Conservation (phyloP, 306 rosid species). For the Myrica gale region DNA sequence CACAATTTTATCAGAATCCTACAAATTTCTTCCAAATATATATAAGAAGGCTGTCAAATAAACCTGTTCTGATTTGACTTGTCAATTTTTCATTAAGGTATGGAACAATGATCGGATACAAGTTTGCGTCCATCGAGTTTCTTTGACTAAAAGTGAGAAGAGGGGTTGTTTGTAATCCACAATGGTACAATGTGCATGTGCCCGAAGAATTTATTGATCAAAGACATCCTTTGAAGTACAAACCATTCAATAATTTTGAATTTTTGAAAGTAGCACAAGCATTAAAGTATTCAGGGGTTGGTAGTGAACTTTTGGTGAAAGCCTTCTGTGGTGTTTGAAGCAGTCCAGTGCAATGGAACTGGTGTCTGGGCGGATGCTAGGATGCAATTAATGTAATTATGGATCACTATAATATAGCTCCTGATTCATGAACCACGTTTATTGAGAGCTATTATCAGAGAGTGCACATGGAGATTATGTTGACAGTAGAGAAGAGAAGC, state of each 20-base stretch:
- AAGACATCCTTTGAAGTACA: constrained; percentile 17
- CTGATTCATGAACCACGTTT: too few species aligned
- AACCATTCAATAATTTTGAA: not conserved
- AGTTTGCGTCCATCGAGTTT: constrained; percentile 17
- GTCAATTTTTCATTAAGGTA: not conserved
- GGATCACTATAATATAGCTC: not conserved
- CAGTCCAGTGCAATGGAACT: too few species aligned
- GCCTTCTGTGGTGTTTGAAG: constrained; percentile 3
- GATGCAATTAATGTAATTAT: too few species aligned
- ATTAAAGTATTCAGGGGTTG: too few species aligned
- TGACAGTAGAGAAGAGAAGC: not conserved
- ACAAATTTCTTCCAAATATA: too few species aligned
- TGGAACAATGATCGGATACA: constrained; percentile 21
- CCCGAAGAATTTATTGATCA: constrained; percentile 15
- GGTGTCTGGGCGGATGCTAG: too few species aligned
- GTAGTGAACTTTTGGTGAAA: not conserved
- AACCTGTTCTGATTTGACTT: too few species aligned
- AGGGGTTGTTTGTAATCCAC: constrained; percentile 11
- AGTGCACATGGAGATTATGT: not conserved
- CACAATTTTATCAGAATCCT: too few species aligned
- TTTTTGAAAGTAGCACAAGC: not conserved
- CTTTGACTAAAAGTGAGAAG: not conserved
- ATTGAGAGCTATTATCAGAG: not conserved
- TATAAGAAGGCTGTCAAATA: too few species aligned
- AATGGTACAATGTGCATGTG: not conserved